These are phyloP conservation scores for Ascochyta koolunga DNA, from an alignment of 2,329 filamentous ascomycete genomes.

Conservation along the genomic window DNA sequence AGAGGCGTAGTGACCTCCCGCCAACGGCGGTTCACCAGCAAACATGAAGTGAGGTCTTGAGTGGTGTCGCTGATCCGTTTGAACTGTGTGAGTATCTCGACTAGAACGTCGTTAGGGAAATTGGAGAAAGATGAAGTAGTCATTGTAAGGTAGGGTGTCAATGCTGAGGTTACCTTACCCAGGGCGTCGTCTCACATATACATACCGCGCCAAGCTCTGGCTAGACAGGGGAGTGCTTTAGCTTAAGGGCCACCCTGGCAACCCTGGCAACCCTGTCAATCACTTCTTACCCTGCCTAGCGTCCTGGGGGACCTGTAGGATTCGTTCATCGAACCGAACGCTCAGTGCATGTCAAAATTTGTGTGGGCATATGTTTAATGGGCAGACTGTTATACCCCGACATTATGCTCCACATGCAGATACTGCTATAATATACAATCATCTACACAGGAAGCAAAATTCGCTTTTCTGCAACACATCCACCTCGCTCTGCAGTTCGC, in stretches of 20 bases:
- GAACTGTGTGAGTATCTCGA: neutral
- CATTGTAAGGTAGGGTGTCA: neutral
- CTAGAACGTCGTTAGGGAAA: neutral
- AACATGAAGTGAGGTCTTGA: neutral
- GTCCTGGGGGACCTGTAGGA: no score
- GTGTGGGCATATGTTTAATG: no score
- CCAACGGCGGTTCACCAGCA: neutral
- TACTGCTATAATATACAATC: no score
- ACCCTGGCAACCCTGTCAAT: neutral
- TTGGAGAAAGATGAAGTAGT: neutral
- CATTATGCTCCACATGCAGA: no score
- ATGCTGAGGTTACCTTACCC: neutral
- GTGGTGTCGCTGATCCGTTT: neutral
- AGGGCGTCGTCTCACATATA: neutral
- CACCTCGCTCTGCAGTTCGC: no score
- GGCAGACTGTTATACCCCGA: no score
- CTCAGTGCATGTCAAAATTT: no score
- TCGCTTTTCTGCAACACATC: no score
- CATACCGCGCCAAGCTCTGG: neutral
- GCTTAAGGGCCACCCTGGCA: neutral
- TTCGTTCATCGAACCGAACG: no score
- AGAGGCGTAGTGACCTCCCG: neutral
- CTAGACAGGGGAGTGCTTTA: neutral
- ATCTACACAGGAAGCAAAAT: no score
- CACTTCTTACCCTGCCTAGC: no score